These are phyloP conservation scores for Cudoniella acicularis DNA, from an alignment of 495 filamentous ascomycete species.

Conservation along the genomic window DNA sequence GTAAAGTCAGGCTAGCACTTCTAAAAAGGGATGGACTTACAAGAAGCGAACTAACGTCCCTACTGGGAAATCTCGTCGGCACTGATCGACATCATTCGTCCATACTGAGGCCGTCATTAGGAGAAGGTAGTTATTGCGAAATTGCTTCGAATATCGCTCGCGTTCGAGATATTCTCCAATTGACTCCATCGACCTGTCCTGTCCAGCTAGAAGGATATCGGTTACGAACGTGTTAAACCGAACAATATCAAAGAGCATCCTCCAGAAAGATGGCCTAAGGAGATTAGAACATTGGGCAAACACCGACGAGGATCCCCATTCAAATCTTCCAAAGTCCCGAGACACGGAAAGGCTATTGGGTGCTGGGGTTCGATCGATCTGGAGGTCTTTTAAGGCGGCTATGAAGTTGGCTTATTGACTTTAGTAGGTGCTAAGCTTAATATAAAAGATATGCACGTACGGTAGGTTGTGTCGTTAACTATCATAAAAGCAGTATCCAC, in stretches of 20 bases:
- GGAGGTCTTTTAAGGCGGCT: constrained; percentile 49
- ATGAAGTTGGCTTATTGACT: constrained; percentile 60
- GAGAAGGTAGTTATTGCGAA: constrained; percentile 52
- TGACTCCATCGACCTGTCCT: not conserved
- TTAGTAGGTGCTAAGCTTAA: not conserved
- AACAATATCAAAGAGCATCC: constrained; percentile 68
- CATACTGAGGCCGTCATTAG: constrained; percentile 72
- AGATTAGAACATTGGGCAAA: not conserved
- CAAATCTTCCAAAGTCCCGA: constrained; percentile 44
- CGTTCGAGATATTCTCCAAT: not conserved
- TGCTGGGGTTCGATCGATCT: constrained; percentile 48
- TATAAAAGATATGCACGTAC: constrained; percentile 41
- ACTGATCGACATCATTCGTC: constrained; percentile 67
- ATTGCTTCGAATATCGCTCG: not conserved
- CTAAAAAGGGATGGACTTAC: constrained; percentile 26
- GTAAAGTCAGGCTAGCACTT: not conserved
- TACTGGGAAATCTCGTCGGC: constrained; percentile 60
- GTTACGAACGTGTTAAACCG: constrained; percentile 68
- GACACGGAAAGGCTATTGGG: constrained; percentile 63
- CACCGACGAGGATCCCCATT: not conserved
- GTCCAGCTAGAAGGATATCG: constrained; percentile 43
- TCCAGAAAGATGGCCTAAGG: constrained; percentile 57
- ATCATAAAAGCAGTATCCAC: constrained; percentile 74
- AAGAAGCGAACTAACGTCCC: constrained; percentile 63
- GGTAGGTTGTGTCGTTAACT: constrained; percentile 66